Conservation (phyloP, 129 eudicot genomes). For the Chrysanthemum makinoi region DNA sequence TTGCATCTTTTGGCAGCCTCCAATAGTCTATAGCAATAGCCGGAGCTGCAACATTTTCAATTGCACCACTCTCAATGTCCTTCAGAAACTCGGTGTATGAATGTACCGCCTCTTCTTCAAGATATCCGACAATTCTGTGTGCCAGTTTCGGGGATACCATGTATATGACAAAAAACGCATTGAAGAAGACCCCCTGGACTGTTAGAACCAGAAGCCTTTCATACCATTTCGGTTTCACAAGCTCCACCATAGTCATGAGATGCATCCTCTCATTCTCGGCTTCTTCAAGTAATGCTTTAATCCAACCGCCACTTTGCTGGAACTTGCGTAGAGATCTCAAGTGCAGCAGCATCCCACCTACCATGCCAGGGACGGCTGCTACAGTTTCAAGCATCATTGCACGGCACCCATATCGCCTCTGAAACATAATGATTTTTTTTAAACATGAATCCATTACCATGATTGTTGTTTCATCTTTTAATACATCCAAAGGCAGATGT, state of each 20-base stretch:
- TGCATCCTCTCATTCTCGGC: constrained; percentile 99
- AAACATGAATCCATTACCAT: not conserved
- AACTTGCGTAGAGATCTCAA: constrained; percentile 85
- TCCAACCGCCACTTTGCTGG: constrained; percentile 97
- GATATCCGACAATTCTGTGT: constrained; percentile 90
- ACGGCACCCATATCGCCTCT: constrained; percentile 97
- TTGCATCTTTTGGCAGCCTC: constrained; percentile 90
- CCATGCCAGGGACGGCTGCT: constrained; percentile 99
- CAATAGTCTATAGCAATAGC: constrained; percentile 94
- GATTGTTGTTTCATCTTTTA: not conserved
- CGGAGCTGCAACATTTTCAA: constrained; percentile 88
- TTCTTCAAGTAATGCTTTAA: constrained; percentile 94
- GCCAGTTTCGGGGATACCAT: constrained; percentile 82
- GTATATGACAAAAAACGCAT: constrained; percentile 71
- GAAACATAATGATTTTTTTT: constrained; percentile 23
- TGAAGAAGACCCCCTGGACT: constrained; percentile 93
- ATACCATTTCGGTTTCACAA: constrained; percentile 93
- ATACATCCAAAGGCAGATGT: no score
- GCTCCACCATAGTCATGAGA: constrained; percentile 98
- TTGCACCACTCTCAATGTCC: constrained; percentile 80
- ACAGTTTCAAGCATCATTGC: constrained; percentile 99
- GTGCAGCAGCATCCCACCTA: constrained; percentile 94
- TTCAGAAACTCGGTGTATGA: constrained; percentile 87
- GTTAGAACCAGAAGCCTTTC: constrained; percentile 83
- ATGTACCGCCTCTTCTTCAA: constrained; percentile 95